Conservation (phyloP, 2,329 filamentous ascomycete genomes). For the Coniella lustricola region DNA sequence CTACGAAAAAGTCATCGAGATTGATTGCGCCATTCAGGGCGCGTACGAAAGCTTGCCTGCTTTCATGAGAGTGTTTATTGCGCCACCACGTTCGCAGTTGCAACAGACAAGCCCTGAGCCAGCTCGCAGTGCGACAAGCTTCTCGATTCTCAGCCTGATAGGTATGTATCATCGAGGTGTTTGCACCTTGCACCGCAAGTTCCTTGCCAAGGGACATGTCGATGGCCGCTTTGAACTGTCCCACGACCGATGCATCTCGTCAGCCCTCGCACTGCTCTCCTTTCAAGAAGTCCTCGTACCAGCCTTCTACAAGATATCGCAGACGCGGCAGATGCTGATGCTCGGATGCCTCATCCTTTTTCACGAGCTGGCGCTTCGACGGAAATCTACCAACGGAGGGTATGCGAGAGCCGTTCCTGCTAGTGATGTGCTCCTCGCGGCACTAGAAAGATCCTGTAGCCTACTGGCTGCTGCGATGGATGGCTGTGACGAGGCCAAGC, state of each 20-base stretch:
- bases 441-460: background rate
- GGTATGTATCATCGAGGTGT: constrained; percentile 44
- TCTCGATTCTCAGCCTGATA: constrained; percentile 36
- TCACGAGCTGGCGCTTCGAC: constrained; percentile 19
- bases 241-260: background rate
- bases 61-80: background rate
- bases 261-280: background rate
- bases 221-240: constrained; percentile 12
- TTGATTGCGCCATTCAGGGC: background rate
- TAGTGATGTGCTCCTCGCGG: background rate
- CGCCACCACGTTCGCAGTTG: background rate
- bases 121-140: constrained; percentile 27
- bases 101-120: background rate
- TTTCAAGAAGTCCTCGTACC: constrained; percentile 17
- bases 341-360: constrained; percentile 21
- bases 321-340: constrained; percentile 22
- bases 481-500: background rate
- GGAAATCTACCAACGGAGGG: background rate
- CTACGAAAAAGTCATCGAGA: constrained; percentile 10
- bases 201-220: constrained; percentile 27
- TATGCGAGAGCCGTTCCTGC: background rate
- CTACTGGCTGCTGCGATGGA: background rate
- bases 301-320: constrained; percentile 19
- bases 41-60: background rate
- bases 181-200: constrained; percentile 42